Percentiles rank a stretch among this genome's conserved stretches.
Evolutionary conservation across 2,329 filamentous ascomycete genomes (phyloP).

Genomic region (Emydomyces testavorans): DNA sequence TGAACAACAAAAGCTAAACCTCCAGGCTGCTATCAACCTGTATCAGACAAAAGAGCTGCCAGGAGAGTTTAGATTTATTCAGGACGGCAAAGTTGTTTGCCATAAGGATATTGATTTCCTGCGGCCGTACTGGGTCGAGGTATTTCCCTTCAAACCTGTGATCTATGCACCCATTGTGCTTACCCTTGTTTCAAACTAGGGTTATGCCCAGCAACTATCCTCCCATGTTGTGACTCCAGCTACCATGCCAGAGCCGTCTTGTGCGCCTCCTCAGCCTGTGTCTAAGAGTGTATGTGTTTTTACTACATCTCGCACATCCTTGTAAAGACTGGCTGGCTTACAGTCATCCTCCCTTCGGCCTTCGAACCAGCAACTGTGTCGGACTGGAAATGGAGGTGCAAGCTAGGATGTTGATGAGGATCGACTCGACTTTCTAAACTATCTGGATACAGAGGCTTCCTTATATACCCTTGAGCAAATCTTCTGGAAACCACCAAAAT

Average conservation of each 20-base stretch:
- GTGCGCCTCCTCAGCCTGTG: background rate
- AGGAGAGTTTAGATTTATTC: conserved; percentile 10
- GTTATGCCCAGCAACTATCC: conserved; percentile 12
- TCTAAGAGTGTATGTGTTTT: conserved; percentile 7
- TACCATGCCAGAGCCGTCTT: background rate
- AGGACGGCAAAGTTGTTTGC: conserved; percentile 13
- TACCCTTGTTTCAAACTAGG: conserved; percentile 11
- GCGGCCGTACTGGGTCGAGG: conserved; percentile 12
- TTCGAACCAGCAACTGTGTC: conserved; percentile 11
- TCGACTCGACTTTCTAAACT: too few species aligned
- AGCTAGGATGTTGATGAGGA: too few species aligned
- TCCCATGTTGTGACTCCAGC: conserved; percentile 7
- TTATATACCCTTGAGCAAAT: too few species aligned
- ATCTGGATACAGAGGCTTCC: too few species aligned
- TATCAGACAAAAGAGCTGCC: conserved; percentile 13
- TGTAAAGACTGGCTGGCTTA: conserved; percentile 4
- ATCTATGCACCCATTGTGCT: conserved; percentile 6
- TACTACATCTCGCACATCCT: conserved; percentile 1
- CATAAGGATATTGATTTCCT: conserved; percentile 11
- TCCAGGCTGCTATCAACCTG: conserved; percentile 13
- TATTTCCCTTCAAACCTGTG: background rate
- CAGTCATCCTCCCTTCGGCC: conserved; percentile 7
- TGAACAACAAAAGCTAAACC: conserved; percentile 13
- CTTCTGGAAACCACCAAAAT: too few species aligned
- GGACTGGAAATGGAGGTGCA: too few species aligned